Base-by-base conservation (phyloP, 495 filamentous ascomycete species). In the Massariosphaeria phaeospora region DNA sequence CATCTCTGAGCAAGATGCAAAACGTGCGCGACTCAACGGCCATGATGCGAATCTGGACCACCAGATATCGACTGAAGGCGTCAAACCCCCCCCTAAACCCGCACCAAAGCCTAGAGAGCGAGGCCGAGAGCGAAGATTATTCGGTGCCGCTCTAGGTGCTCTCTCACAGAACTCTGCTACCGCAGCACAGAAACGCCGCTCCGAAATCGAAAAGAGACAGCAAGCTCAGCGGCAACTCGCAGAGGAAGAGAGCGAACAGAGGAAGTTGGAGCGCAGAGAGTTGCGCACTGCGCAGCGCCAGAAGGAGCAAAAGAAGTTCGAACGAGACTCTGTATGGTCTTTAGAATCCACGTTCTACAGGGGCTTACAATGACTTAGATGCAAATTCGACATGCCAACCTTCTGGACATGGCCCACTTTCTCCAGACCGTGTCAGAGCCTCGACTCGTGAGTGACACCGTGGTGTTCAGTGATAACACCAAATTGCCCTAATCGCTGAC, bases 141-240 rank as follows among this genome's bases (percentile, higher is more conserved):
- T 96, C 72, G 93, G 93, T 47, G 89, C 83, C 45, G 71, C 96
- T 61, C 74, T 96, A 61, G 89, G 84, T 67, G 91, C 89, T 47
- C 80, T 97, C 53, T 91, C 86, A 67, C 87, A 93, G 75, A 86
- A 79, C 61, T 79, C 80, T 62, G 77, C 66, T 30, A 73, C 76
- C 40, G 75, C 80, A 62, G 80, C 87, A 64, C 84, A 88, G 62
- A 87, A 81, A 69, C 84, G 83, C 60, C 81, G 91, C 46, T 81
- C 80, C 53, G 91, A 98, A 66, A 91, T 96, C 65, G 91, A 97
- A 71, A 84, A 83, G 65, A 85, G 86, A 65, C 88, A 93, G 68
- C 84, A 90, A 69, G 88, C 88, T 62, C 90, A 89, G 72, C 74
- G 85, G 35, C 83, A 85, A 64, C 72, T 80, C 59, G 85, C 89